These are phyloP conservation scores for Euclidium syriacum DNA, from an alignment of 345 rosid genomes.

Conservation along the genomic window DNA sequence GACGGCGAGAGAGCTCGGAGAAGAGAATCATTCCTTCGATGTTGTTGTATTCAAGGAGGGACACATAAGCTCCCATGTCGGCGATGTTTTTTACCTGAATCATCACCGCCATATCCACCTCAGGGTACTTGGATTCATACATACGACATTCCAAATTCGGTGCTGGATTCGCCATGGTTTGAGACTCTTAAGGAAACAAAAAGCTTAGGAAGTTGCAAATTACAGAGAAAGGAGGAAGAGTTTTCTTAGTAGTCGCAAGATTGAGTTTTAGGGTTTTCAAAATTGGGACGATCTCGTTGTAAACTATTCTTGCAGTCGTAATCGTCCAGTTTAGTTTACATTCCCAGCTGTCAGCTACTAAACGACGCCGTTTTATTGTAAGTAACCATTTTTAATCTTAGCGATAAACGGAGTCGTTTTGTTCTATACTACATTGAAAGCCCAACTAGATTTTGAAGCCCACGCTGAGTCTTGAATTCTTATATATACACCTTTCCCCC, in stretches of 20 bases:
- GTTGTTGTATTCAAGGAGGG: constrained; percentile 85
- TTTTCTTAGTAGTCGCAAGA: background rate
- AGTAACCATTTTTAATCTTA: too few species aligned
- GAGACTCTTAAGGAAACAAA: background rate
- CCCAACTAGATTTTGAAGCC: too few species aligned
- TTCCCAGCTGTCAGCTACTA: background rate
- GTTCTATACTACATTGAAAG: too few species aligned
- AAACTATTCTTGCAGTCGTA: background rate
- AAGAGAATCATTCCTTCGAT: constrained; percentile 90
- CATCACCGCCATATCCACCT: constrained; percentile 96
- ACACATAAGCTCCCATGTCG: constrained; percentile 93
- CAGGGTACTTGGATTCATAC: constrained; percentile 87
- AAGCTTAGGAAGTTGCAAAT: background rate
- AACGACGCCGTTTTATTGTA: background rate
- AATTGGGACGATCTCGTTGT: background rate
- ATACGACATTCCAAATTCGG: constrained; percentile 89
- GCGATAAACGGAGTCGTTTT: too few species aligned
- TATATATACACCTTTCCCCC: too few species aligned
- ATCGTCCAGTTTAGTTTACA: background rate
- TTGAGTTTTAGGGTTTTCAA: constrained; percentile 19
- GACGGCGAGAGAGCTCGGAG: constrained; percentile 96
- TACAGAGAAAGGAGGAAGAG: background rate
- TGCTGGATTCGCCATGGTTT: constrained; percentile 40
- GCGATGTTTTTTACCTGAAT: constrained; percentile 88
- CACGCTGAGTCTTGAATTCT: too few species aligned